Conservation (phyloP, 1,284 basidiomycete genomes). For the Leccinum solheimii region DNA sequence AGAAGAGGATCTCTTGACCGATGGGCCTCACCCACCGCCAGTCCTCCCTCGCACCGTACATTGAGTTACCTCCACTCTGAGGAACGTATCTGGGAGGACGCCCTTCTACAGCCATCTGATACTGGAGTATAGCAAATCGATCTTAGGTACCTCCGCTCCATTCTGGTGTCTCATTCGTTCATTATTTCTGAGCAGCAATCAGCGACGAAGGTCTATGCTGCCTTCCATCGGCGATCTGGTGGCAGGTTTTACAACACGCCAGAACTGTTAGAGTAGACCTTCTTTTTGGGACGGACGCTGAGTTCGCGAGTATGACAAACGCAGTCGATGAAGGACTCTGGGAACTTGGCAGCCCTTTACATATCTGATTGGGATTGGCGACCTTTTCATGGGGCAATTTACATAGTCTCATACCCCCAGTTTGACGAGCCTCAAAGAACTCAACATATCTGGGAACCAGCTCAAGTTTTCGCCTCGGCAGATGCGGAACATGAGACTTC, state of each 20-base stretch:
- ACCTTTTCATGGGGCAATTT: not conserved
- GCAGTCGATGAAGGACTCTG: conserved; percentile 36
- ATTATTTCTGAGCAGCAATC: conserved; percentile 21
- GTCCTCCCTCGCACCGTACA: conserved; percentile 20
- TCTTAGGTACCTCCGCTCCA: conserved; percentile 29
- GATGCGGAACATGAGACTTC: conserved; percentile 44
- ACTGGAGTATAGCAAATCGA: conserved; percentile 36
- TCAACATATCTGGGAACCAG: not conserved
- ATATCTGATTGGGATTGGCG: no score
- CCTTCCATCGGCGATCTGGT: conserved; percentile 29
- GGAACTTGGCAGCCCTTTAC: conserved; percentile 17
- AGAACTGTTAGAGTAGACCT: conserved; percentile 32
- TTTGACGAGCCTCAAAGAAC: not conserved
- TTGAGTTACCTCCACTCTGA: conserved; percentile 27
- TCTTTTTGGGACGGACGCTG: conserved; percentile 17
- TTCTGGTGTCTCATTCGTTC: conserved; percentile 8
- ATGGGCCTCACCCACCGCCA: conserved; percentile 7
- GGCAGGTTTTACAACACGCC: conserved; percentile 30
- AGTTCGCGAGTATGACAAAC: conserved; percentile 18
- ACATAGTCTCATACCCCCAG: not conserved
- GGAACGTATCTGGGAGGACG: conserved; percentile 32
- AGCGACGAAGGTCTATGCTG: conserved; percentile 27
- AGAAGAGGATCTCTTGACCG: conserved; percentile 17
- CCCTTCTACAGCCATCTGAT: conserved; percentile 28
- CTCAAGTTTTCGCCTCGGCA: not conserved